Evolutionary conservation across 352 stramenopile genomes (phyloP), one percentile per base, ranked within the genome.

Genomic region (Globisporangium abappressorium): DNA sequence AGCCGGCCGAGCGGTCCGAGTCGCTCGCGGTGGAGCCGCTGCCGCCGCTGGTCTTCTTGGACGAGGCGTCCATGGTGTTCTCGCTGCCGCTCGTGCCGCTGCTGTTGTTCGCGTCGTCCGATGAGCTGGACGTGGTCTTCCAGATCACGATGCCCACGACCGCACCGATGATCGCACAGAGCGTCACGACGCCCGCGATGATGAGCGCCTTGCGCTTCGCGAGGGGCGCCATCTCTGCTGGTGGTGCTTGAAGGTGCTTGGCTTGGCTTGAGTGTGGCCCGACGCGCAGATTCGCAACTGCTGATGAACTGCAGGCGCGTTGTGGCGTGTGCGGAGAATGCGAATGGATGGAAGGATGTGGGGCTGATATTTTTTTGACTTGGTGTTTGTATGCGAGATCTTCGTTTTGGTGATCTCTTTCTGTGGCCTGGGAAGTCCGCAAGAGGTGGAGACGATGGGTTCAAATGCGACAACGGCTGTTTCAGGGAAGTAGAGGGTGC

Each of bases 81-180:
- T 43, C 73, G 38, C 46, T 66, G 34, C 68, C 71, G 55, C 57
- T 66, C 20, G 81, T 53, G 49, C 49, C 49, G 49, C n/a, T 57
- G 46, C 55, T 68, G 38, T 72, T 57, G 20, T 26, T 65, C 24
- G 61, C 57, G 26, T 65, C 77, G 7, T 66, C 74, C 5, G 73
- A 78, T 2, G 63, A 72, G 28, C 74, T 77, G 33, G 46, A 60
- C 26, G 76, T 77, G 26, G 71, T 74, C 30, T 73, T 80, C 59
- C 74, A 77, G 18, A 86, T 72, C 20, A 86, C 49, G 6, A 86
- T 68, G 65, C 76, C 78, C 20, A 86, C 75, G 54, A 80, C 74
- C 24, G 78, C 76, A 12, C 78, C 78, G 14, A 76, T 75, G 33
- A 86, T 66, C 38, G 78, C 78, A 61, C 70, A 84, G 26, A 82